phyloP scores from a whole-genome alignment of 768 basidiomycete genomes.

The Scleroderma bovista region DNA sequence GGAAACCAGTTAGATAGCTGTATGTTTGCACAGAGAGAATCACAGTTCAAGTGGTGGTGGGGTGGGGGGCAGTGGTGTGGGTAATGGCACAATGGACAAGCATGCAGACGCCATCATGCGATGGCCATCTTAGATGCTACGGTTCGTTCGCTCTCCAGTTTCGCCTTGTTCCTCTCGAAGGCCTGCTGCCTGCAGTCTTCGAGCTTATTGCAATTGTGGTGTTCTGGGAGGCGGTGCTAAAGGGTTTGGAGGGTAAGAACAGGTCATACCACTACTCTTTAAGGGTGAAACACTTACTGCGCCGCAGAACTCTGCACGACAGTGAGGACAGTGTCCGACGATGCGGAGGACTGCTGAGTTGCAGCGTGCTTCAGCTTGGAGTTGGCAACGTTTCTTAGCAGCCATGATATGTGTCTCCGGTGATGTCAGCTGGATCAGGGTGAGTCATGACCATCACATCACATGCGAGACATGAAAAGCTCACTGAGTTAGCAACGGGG shows the following conservation, averaged over 20 bases:
- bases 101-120: slow-evolving; percentile 43
- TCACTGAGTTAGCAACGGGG: slow-evolving; percentile 1
- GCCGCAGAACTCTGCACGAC: slow-evolving; percentile 71
- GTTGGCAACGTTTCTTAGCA: slow-evolving; percentile 85
- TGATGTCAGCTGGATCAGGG: not conserved
- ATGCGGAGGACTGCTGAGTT: slow-evolving; percentile 76
- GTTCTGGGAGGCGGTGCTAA: slow-evolving; percentile 86
- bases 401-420: slow-evolving; percentile 45
- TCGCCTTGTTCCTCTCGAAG: slow-evolving; percentile 82
- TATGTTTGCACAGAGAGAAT: not conserved
- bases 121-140: slow-evolving; percentile 83
- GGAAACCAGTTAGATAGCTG: slow-evolving; percentile 11
- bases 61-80: slow-evolving; percentile 1
- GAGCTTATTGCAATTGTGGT: slow-evolving; percentile 78
- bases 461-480: not conserved
- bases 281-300: slow-evolving; percentile 42
- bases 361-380: slow-evolving; percentile 49
- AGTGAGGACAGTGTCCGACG: slow-evolving; percentile 82
- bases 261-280: slow-evolving; percentile 4
- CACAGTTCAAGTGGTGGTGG: not conserved
- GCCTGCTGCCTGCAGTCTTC: slow-evolving; percentile 84
- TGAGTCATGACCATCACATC: not conserved
- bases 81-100: too few relatives aligned
- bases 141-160: slow-evolving; percentile 84
- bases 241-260: slow-evolving; percentile 11